Conservation (phyloP, 495 filamentous ascomycete species). For the Chaetomium tenue region DNA sequence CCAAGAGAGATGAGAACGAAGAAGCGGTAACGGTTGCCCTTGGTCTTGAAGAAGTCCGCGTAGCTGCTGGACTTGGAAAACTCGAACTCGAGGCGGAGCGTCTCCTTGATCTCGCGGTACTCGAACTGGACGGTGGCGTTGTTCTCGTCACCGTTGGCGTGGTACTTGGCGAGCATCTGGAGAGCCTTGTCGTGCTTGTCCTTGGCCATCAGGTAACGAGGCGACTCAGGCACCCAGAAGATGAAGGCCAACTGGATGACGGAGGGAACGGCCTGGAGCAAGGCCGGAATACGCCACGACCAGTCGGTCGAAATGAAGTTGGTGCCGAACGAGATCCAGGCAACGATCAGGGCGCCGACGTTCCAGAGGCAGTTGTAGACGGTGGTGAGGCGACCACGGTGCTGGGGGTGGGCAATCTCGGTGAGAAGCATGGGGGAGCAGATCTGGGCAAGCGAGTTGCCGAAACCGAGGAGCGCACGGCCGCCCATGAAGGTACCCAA, state of each 20-base stretch:
- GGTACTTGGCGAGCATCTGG: slow-evolving; percentile 54
- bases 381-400: slow-evolving; percentile 62
- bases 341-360: slow-evolving; percentile 54
- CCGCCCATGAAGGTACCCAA: slow-evolving; percentile 44
- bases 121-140: slow-evolving; percentile 60
- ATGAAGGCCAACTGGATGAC: slow-evolving; percentile 52
- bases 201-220: slow-evolving; percentile 63
- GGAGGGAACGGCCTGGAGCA: slow-evolving; percentile 55
- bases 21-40: slow-evolving; percentile 66
- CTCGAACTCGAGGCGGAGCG: slow-evolving; percentile 53
- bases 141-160: slow-evolving; percentile 56
- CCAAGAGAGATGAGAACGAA: slow-evolving; percentile 57
- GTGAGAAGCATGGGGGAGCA: slow-evolving; percentile 63
- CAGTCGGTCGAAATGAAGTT: slow-evolving; percentile 48
- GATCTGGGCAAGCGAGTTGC: slow-evolving; percentile 58
- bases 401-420: slow-evolving; percentile 65
- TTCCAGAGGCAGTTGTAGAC: slow-evolving; percentile 68
- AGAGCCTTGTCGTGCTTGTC: slow-evolving; percentile 64
- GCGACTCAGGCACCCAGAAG: slow-evolving; percentile 59
- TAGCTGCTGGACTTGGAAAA: slow-evolving; percentile 46
- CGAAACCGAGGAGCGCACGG: slow-evolving; percentile 57
- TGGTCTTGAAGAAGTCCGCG: slow-evolving; percentile 62
- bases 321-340: slow-evolving; percentile 54
- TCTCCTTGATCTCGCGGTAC: slow-evolving; percentile 60
- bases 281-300: slow-evolving; percentile 57